Base-by-base conservation (phyloP, 108 stramenopile species). In the Stephanodiscus triporus region DNA sequence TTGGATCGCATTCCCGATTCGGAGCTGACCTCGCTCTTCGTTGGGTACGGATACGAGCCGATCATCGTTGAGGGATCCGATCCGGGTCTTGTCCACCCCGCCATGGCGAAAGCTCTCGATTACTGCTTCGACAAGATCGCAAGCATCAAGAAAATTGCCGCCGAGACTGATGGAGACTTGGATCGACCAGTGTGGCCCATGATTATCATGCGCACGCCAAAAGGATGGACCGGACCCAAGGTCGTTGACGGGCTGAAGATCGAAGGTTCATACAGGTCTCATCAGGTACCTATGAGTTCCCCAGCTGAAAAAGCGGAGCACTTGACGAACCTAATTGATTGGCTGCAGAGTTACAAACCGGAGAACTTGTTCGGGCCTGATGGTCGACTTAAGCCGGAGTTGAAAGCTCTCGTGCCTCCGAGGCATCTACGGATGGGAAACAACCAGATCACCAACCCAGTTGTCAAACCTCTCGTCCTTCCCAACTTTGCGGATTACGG, bases 181-280 rank as follows among this genome's bases (percentile, higher is more conserved):
- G 16, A 66, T 8, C 63, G 72, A 1, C 72, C 72, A 1, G 30
- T 27, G 36, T 73, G 72, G 72, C 72, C 72, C 45, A 66, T 73
- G 64, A 73, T 73, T 36, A 64, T 73, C 54, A 16, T 73, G 36
- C 63, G 64, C 6, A 49, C 72, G 7, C 72, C 72, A 27, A 73
- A 73, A 40, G 72, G 72, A 24, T 73, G 72, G 72, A 73, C 72
- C 6, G 72, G 72, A 34, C 72, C 72, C 23, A 64, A 51, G 22
- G n/a, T 43, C 4, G 72, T 73, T 26, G 72, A 73, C 32, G 72
- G 72, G n/a, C 8, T 63, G 34, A 47, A 17, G 63, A 65, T 73
- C n/a, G 72, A 73, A 65, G 72, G 63, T 6, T 63, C 45, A 34
- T 65, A 73, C 63, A 29, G 64, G 16, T 38, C 36, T 32, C 72